A percentile compares a stretch with the other conserved stretches of the same genome.
Evolutionary conservation across 1,284 basidiomycete genomes (phyloP).

Genomic region (Pseudozyma hubeiensis): DNA sequence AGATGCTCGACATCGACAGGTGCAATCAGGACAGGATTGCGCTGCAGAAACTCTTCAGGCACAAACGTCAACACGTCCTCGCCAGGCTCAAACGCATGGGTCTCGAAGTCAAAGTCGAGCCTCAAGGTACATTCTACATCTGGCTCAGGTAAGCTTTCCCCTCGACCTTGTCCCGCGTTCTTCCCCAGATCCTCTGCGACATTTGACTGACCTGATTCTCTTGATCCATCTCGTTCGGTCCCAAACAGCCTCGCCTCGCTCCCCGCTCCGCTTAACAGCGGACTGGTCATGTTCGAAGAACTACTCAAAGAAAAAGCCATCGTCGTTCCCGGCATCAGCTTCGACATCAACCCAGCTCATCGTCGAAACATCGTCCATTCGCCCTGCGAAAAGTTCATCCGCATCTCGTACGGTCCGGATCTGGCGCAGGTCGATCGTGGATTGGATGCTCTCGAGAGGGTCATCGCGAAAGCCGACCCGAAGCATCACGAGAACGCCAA

Average conservation of each 20-base stretch:
- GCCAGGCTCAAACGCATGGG: conserved; percentile 79
- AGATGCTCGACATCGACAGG: conserved; percentile 70
- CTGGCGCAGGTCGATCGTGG: conserved; percentile 82
- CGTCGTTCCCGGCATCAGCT: conserved; percentile 85
- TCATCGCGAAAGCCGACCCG: conserved; percentile 77
- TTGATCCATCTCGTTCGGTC: neutral
- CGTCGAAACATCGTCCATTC: conserved; percentile 82
- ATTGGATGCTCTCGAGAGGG: conserved; percentile 83
- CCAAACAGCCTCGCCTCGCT: conserved; percentile 74
- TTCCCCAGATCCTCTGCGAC: neutral
- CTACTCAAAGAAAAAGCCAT: conserved; percentile 89
- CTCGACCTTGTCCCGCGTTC: neutral
- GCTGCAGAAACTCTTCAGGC: conserved; percentile 79
- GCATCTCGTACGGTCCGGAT: conserved; percentile 82
- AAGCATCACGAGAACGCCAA: conserved; percentile 69
- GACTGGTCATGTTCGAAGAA: conserved; percentile 94
- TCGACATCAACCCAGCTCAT: conserved; percentile 74
- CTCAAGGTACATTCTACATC: conserved; percentile 77
- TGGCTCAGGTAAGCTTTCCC: conserved; percentile 75
- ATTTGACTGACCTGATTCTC: neutral
- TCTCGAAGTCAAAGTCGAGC: conserved; percentile 45
- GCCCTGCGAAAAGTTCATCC: conserved; percentile 71
- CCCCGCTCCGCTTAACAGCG: conserved; percentile 83
- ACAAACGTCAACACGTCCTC: conserved; percentile 89
- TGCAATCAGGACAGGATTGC: conserved; percentile 78